phyloP scores from a whole-genome alignment of 768 basidiomycete species.

The Pholiota conissans region DNA sequence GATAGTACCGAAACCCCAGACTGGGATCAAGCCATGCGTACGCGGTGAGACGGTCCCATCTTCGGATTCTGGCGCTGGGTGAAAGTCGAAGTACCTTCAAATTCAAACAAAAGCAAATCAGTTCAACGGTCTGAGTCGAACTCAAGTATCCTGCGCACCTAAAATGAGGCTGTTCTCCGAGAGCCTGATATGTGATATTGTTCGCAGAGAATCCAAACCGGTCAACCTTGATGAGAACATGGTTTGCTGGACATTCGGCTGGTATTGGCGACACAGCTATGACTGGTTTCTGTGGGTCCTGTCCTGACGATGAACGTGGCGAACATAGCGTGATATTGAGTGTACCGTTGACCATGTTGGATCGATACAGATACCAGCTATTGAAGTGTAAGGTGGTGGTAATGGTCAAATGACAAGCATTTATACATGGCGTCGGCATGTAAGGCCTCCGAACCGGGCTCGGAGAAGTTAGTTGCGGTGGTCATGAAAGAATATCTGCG shows the following conservation, averaged over 20 bases:
- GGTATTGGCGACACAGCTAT: constrained; percentile 23
- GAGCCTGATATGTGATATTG: constrained; percentile 67
- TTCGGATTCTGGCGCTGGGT: constrained; percentile 42
- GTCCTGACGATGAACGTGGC: constrained; percentile 28
- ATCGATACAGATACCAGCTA: too few relatives aligned
- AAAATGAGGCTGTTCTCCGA: constrained; percentile 50
- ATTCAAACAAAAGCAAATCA: not conserved
- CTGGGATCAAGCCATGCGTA: constrained; percentile 65
- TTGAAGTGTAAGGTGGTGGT: too few relatives aligned
- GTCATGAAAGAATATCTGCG: too few relatives aligned
- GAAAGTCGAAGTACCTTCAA: constrained; percentile 68
- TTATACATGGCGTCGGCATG: not conserved
- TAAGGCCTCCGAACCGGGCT: not conserved
- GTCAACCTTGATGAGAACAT: constrained; percentile 58
- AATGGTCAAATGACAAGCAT: too few relatives aligned
- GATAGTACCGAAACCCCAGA: constrained; percentile 72
- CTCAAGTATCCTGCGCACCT: constrained; percentile 28
- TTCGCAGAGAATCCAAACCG: constrained; percentile 74
- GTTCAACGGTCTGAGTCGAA: not conserved
- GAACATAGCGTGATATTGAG: constrained; percentile 30
- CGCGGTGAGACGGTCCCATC: constrained; percentile 33
- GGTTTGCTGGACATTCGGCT: constrained; percentile 34
- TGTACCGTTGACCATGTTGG: not conserved
- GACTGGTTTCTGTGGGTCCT: constrained; percentile 21
- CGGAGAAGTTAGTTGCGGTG: not conserved